phyloP scores from a whole-genome alignment of 1,284 basidiomycete genomes.

The Apiotrichum domesticum region DNA sequence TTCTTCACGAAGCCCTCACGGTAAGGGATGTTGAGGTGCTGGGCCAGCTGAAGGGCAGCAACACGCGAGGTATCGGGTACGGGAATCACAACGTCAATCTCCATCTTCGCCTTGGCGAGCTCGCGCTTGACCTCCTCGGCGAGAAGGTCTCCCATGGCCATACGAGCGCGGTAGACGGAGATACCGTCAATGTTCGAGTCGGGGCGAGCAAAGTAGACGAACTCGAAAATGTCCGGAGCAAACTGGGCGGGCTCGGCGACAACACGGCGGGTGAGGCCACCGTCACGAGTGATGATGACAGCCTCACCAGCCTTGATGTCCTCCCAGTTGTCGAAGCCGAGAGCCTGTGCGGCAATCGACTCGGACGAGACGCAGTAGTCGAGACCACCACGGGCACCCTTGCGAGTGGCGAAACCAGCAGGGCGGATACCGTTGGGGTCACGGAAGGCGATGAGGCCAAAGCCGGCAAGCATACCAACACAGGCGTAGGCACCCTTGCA shows the following conservation, averaged over 20 bases:
- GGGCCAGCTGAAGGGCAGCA: slow-evolving; percentile 90
- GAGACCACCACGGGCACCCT: slow-evolving; percentile 50
- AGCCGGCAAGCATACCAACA: slow-evolving; percentile 96
- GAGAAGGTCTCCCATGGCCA: slow-evolving; percentile 98
- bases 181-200: slow-evolving; percentile 97
- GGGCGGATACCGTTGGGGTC: slow-evolving; percentile 99
- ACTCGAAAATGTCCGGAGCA: slow-evolving; percentile 99
- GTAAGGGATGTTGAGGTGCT: slow-evolving; percentile 84
- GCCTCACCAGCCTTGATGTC: slow-evolving; percentile 93
- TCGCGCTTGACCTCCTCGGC: slow-evolving; percentile 79
- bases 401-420: slow-evolving; percentile 69
- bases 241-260: slow-evolving; percentile 66
- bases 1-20: slow-evolving; percentile 99
- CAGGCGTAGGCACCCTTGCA: slow-evolving; percentile 93
- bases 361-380: slow-evolving; percentile 95
- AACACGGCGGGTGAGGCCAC: slow-evolving; percentile 63
- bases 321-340: slow-evolving; percentile 85
- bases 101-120: slow-evolving; percentile 61
- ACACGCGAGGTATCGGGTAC: slow-evolving; percentile 97
- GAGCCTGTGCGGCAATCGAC: slow-evolving; percentile 91
- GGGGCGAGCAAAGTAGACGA: slow-evolving; percentile 96
- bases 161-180: slow-evolving; percentile 92
- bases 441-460: slow-evolving; percentile 96
- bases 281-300: slow-evolving; percentile 80
- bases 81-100: slow-evolving; percentile 93